Base-by-base conservation (phyloP, 495 filamentous ascomycete genomes). In the Corynascus novoguineensis region DNA sequence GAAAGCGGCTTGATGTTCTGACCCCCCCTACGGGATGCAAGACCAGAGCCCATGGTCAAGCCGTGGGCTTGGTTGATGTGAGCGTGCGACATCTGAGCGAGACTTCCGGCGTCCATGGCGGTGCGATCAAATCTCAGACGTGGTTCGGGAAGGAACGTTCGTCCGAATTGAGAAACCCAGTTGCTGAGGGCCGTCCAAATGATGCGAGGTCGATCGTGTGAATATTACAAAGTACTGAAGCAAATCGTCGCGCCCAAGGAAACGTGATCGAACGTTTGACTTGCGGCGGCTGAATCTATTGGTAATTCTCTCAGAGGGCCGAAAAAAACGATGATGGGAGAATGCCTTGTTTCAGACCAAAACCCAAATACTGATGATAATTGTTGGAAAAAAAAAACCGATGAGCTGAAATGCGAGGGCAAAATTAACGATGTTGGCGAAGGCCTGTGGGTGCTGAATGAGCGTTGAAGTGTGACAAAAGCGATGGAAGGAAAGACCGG, bases 51-150 rank as follows among this genome's bases (percentile, higher is more conserved):
- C 70, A 87, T 83, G 57, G 85, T 87, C 65, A 93, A 75, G 69
- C 83, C 84, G 75, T 81, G 79, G 71, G 81, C 77, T 71, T 81
- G 79, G 67, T 82, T 76, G 69, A 83, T 86, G 71, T 81, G 81
- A 76, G 88, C 86, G 81, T 92, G 95, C 73, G 89, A 87, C 95
- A 98, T 97, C 80, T 96, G 93, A 91, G 92, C 87, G 81, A 96
- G 89, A 91, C 91, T 90, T 82, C 92, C 93, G 82, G 92, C 84
- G 91, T 96, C 87, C 84, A 96, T 93, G 38, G 81, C 87, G 85
- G 74, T 62, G 59, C 66, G 65, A 60, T 59, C 40, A 27, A 34
- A 28, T 27, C 41, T 47, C 17, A 22, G 35, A 25, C 19, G 45
- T 49, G 50, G 46, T 31, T 15, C 29, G 21, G 28, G 37, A 28